Evolutionary conservation across 2,329 filamentous ascomycete genomes (phyloP), one percentile per base, ranked within the genome.

Genomic region (Penicillium sp.): DNA sequence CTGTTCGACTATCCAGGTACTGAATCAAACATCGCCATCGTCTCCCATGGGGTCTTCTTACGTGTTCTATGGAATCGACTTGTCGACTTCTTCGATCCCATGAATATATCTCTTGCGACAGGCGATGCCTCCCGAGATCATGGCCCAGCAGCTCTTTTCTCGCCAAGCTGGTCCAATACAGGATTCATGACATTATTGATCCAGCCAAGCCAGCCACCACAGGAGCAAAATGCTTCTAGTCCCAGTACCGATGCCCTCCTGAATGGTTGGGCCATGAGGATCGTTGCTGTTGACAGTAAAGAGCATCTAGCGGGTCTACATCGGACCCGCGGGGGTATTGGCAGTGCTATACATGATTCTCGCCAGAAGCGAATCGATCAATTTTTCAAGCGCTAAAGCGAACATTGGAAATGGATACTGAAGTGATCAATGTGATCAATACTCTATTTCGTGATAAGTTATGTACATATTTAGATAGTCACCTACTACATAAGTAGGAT

Each of bases 41-140:
- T 96, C 2, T 88, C 92, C 2, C 92, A 97, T 67, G 92, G 92
- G 15, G 87, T 96, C 57, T 85, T 96, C 40, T 81, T 96, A 2
- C 85, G 84, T 2, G 81, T 85, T 29, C 73, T 96, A 0, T 87
- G 89, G 81, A 80, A 81, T 53, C 79, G 81, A 12, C 70, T 96
- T 14, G 75, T 88, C 7, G 73, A 76, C 12, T 79, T 83, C 3
- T 81, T 90, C 55, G 73, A 76, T 2, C 66, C 72, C 12, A 72
- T 72, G 45, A 79, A 74, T 58, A 72, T 85, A 6, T 65, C 67
- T 1, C 62, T 84, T 3, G 26, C 48, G 4, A 44, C 60, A 3
- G 56, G 49, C 9, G 49, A 49, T 45, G 12, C 35, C 11, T 31
- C 51, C 8, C 22, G 23, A 8, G 29, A 58, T 25, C 72, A 71